Conservation (phyloP, 169 alveolate genomes). For the Cryptosporidium tyzzeri region DNA sequence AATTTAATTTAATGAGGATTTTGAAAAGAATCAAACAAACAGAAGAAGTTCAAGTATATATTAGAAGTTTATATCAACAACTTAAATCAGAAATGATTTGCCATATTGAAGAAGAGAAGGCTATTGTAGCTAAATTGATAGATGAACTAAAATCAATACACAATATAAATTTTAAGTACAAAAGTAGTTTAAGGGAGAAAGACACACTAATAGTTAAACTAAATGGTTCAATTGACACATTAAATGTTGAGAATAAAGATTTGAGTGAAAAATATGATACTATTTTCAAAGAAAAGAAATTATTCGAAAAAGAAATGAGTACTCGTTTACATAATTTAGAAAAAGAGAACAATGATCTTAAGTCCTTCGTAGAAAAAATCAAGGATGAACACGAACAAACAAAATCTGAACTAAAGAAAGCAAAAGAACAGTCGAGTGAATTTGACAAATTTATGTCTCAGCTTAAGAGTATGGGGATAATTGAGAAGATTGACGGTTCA, state of each 20-base stretch:
- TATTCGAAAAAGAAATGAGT: constrained; percentile 13
- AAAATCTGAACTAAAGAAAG: constrained; percentile 26
- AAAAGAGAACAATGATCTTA: constrained; percentile 10
- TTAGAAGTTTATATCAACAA: constrained; percentile 23
- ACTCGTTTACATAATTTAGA: constrained; percentile 1
- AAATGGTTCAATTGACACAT: constrained; percentile 16
- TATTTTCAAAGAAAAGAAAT: background rate
- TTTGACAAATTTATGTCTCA: constrained; percentile 31
- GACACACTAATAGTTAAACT: background rate
- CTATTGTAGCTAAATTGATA: background rate
- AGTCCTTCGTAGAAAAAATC: background rate
- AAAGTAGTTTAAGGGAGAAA: constrained; percentile 1
- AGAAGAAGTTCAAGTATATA: constrained; percentile 14
- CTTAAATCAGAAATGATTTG: background rate
- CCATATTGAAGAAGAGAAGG: constrained; percentile 12
- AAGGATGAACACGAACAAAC: constrained; percentile 1
- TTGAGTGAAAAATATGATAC: constrained; percentile 7
- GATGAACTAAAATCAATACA: background rate
- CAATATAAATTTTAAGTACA: background rate
- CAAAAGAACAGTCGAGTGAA: constrained; percentile 24
- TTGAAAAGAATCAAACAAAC: constrained; percentile 11
- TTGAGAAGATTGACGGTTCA: constrained; percentile 34
- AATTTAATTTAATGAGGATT: background rate
- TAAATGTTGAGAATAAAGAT: constrained; percentile 24
- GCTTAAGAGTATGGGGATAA: constrained; percentile 32